A percentile compares a stretch with the other conserved stretches of the same genome.
These are phyloP conservation scores for Colletotrichum orbiculare DNA, from an alignment of 2,329 filamentous ascomycete genomes.

Conservation along the genomic window DNA sequence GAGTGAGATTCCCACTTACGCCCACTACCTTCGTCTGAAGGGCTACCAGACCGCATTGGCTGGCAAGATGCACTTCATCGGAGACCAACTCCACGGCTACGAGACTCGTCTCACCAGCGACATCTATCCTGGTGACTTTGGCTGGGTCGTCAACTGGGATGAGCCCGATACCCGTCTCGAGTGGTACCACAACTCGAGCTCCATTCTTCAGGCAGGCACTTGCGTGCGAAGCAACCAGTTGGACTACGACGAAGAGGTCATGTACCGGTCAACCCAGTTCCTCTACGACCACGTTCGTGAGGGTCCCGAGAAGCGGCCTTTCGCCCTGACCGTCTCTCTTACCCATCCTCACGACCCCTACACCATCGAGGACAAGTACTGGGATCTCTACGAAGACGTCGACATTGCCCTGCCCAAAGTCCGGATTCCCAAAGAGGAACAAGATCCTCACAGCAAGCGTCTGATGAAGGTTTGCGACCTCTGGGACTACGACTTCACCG, in stretches of 20 bases:
- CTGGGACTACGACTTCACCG: constrained; percentile 83
- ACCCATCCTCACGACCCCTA: constrained; percentile 97
- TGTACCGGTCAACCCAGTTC: constrained; percentile 91
- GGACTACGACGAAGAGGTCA: constrained; percentile 96
- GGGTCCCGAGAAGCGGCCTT: constrained; percentile 78
- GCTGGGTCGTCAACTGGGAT: constrained; percentile 97
- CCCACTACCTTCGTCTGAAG: constrained; percentile 85
- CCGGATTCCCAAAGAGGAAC: constrained; percentile 80
- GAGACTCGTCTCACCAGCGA: constrained; percentile 93
- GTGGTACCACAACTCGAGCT: constrained; percentile 97
- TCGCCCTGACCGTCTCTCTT: constrained; percentile 89
- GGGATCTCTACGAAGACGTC: constrained; percentile 90
- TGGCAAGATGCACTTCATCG: constrained; percentile 98
- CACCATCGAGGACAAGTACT: constrained; percentile 92
- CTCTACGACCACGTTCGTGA: constrained; percentile 91
- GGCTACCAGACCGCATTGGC: constrained; percentile 92
- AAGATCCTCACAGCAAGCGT: constrained; percentile 88
- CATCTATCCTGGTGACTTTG: constrained; percentile 94
- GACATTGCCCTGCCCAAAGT: constrained; percentile 87
- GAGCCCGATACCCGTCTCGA: constrained; percentile 86
- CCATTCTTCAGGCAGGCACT: constrained; percentile 87
- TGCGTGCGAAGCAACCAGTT: constrained; percentile 94
- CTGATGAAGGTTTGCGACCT: constrained; percentile 88
- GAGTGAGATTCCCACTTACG: constrained; percentile 89
- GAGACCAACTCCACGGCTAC: constrained; percentile 93